Conservation (phyloP, 805 yeast genomes). For the Lipomyces orientalis region DNA sequence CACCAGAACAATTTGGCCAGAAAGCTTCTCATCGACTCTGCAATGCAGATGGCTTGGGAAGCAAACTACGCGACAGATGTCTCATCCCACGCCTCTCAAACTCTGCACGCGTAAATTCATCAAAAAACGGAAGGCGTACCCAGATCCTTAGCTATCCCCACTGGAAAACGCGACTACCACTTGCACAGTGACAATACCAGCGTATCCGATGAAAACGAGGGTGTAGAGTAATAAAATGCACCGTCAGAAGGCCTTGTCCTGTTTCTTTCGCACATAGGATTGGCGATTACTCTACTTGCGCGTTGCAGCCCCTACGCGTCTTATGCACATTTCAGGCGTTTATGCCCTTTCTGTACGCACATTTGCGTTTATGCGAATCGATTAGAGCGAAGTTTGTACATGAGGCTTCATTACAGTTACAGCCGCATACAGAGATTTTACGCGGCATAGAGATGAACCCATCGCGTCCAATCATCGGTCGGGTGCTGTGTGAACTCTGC, state of each 20-base stretch:
- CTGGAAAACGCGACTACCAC: background rate
- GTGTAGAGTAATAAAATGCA: background rate
- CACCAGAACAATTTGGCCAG: background rate
- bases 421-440: background rate
- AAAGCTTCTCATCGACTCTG: background rate
- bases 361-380: background rate
- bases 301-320: slow-evolving; percentile 1
- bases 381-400: too few relatives aligned
- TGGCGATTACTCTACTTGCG: background rate
- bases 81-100: background rate
- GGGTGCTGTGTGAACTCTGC: background rate
- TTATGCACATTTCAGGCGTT: background rate
- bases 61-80: background rate
- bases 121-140: background rate
- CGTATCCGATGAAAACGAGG: background rate
- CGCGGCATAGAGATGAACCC: background rate
- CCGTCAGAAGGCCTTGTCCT: background rate
- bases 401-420: background rate
- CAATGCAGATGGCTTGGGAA: background rate
- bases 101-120: background rate
- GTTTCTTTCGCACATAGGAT: background rate
- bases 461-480: background rate
- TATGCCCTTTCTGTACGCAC: background rate
- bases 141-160: background rate
- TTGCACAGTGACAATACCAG: background rate